Evolutionary conservation across 2,329 filamentous ascomycete genomes (phyloP).

Genomic region (Claviceps sp.): DNA sequence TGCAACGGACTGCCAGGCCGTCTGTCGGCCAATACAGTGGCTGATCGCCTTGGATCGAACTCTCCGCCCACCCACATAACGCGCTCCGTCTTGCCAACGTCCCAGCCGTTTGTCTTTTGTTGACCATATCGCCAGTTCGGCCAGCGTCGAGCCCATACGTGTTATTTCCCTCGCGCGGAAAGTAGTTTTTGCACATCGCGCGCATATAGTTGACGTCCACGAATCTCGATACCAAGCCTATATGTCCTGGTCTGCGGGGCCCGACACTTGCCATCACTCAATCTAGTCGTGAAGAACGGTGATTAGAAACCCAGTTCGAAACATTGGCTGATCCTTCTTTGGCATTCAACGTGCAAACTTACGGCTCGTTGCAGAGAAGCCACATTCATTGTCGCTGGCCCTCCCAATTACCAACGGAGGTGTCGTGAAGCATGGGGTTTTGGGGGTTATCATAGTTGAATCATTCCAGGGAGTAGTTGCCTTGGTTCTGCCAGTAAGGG

Average conservation of each 20-base stretch:
- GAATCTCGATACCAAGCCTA: too few relatives aligned
- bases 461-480: slow-evolving; percentile 15
- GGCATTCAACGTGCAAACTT: slow-evolving; percentile 8
- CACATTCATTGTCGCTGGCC: slow-evolving; percentile 39
- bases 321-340: background rate
- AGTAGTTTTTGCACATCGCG: slow-evolving; percentile 40
- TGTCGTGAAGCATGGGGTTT: slow-evolving; percentile 37
- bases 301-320: background rate
- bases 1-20: slow-evolving; percentile 40
- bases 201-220: slow-evolving; percentile 33
- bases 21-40: slow-evolving; percentile 36
- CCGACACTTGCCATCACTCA: too few relatives aligned
- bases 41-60: slow-evolving; percentile 46
- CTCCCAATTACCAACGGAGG: slow-evolving; percentile 26
- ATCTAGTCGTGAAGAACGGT: background rate
- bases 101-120: slow-evolving; percentile 45
- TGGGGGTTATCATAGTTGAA: slow-evolving; percentile 5
- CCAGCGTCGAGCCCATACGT: slow-evolving; percentile 7
- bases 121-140: slow-evolving; percentile 28
- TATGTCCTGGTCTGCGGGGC: too few relatives aligned
- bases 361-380: slow-evolving; percentile 49
- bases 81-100: slow-evolving; percentile 33
- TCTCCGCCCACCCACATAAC: slow-evolving; percentile 46
- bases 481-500: slow-evolving; percentile 5
- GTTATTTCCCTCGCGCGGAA: slow-evolving; percentile 30